Percentiles rank a stretch among this genome's conserved stretches.
Evolutionary conservation across 768 basidiomycete species (phyloP).

Genomic region (Termitomyces sp.): DNA sequence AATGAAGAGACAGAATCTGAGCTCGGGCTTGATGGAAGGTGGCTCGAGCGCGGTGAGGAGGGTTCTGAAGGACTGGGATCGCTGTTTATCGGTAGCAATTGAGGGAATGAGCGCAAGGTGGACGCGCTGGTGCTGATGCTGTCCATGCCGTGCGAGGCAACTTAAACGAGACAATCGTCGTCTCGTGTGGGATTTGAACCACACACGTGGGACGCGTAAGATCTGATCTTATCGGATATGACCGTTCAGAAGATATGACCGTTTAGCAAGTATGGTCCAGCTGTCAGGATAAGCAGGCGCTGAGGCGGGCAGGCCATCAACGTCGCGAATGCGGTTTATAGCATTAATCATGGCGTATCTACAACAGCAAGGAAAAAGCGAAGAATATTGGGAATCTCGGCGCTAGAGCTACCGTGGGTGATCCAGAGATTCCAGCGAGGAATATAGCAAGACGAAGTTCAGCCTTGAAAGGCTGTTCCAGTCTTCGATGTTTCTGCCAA

Average conservation of each 20-base stretch:
- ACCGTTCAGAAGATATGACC: no score
- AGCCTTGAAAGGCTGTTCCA: slow-evolving; percentile 88
- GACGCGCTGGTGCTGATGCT: slow-evolving; percentile 36
- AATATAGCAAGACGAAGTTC: not conserved
- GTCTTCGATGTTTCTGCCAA: slow-evolving; percentile 81
- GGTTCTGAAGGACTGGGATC: slow-evolving; percentile 32
- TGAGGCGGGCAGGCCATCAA: no score
- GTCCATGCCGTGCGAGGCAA: slow-evolving; percentile 22
- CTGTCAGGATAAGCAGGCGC: no score
- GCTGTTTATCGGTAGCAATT: slow-evolving; percentile 14
- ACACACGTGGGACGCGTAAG: slow-evolving; percentile 6
- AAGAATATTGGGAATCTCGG: not conserved
- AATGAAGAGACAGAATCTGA: slow-evolving; percentile 65
- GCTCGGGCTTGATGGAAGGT: slow-evolving; percentile 59
- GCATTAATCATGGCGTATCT: no score
- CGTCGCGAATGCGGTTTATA: no score
- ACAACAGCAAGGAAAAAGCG: not conserved
- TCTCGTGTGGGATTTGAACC: not conserved
- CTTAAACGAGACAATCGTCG: not conserved
- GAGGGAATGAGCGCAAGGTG: slow-evolving; percentile 31
- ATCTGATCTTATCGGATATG: not conserved
- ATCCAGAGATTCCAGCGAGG: no score
- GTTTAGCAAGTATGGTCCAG: no score
- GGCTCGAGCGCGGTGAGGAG: slow-evolving; percentile 51
- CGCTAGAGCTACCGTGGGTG: not conserved